Evolutionary conservation across 2,329 filamentous ascomycete genomes (phyloP), one percentile per base, ranked within the genome.

Genomic region (Hortaea werneckii): DNA sequence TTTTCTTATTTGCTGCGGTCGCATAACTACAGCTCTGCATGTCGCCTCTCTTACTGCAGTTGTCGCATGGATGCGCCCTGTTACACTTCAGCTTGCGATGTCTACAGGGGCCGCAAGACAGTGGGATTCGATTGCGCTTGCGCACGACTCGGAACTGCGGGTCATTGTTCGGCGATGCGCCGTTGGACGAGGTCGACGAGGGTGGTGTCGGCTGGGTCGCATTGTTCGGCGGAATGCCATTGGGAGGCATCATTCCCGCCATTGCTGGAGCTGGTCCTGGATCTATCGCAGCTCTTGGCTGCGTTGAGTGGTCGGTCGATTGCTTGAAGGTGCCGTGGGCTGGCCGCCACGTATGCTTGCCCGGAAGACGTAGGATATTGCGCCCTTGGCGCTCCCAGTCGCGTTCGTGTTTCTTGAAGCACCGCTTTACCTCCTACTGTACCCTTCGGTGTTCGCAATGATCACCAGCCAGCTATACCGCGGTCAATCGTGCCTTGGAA

Each of bases 1-100:
- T 94, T 67, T 87, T 92, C 56, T 87, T 82, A 43, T 80, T 76
- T 44, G 67, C 72, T 30, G 73, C 68, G 56, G 76, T 70, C 40
- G 87, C 88, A 71, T 95, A 96, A 54, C 83, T 85, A 70, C 90
- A 96, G 47, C 86, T 84, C 45, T 76, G 69, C 10, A 83, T 82
- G 65, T 89, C 86, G 54, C 81, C 86, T 58, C 88, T 83, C 70
- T 94, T 95, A 48, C 87, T 80, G 66, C 90, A 96, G 64, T 96
- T 96, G 68, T 92, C 87, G 69, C 88, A 96, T 46, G 90, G 90
- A 54, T 88, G 80, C 51, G 79, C 81, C 60, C 92, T 82, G 66
- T 96, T 94, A 72, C 90, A 96, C 78, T 95, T 95, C 67, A 92
- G 78, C 86, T 96, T 96, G 70, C 89, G 82, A 58, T 89, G 85